Evolutionary conservation across 2,329 filamentous ascomycete genomes (phyloP).

Genomic region (Fusarium palustre): DNA sequence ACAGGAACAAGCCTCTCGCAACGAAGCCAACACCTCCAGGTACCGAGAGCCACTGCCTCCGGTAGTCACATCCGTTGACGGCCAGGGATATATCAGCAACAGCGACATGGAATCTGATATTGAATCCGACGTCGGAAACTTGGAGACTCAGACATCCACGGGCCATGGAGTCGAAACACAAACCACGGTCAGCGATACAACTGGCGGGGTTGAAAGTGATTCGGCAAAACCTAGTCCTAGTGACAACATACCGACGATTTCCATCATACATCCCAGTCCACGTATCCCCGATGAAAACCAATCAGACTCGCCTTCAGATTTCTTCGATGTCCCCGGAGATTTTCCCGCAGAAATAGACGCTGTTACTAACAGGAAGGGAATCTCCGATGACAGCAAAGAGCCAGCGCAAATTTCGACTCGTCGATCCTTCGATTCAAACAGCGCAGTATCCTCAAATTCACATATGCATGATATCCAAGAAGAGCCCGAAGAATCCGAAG

Average conservation of each 20-base stretch:
- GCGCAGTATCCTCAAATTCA: constrained; percentile 27
- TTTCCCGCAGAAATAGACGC: constrained; percentile 62
- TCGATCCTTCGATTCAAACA: constrained; percentile 37
- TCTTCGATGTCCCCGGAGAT: constrained; percentile 68
- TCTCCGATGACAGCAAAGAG: constrained; percentile 9
- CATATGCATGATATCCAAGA: constrained; percentile 53
- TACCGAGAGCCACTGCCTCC: constrained; percentile 75
- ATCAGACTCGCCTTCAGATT: constrained; percentile 47
- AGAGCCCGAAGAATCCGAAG: constrained; percentile 59
- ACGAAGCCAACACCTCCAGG: constrained; percentile 67
- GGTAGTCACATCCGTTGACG: constrained; percentile 76
- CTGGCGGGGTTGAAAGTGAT: not conserved
- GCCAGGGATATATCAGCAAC: constrained; percentile 72
- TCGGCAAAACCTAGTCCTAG: constrained; percentile 11
- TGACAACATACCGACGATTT: constrained; percentile 57
- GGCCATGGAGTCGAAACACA: constrained; percentile 2
- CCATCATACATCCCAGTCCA: constrained; percentile 60
- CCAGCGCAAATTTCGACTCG: constrained; percentile 26
- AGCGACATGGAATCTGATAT: constrained; percentile 54
- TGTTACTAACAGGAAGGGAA: constrained; percentile 8
- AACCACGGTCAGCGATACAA: not conserved
- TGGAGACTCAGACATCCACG: not conserved
- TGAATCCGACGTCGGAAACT: constrained; percentile 38
- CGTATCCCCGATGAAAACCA: constrained; percentile 38
- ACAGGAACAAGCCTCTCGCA: constrained; percentile 65